A percentile compares a stretch with the other conserved stretches of the same genome.
These are phyloP conservation scores for Solanum acaule DNA, from an alignment of 257 asterid species.

Conservation along the genomic window DNA sequence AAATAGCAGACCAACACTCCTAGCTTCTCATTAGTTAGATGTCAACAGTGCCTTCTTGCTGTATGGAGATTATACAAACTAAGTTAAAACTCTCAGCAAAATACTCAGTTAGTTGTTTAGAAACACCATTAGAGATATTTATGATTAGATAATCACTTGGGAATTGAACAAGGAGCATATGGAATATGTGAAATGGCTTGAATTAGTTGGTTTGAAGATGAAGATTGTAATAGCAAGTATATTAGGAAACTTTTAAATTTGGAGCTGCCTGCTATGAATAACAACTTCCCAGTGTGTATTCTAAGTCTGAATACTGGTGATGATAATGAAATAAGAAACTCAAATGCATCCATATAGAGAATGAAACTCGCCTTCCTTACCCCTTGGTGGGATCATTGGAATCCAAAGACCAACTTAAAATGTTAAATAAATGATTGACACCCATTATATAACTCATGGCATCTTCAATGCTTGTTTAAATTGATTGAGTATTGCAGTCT, in stretches of 20 bases:
- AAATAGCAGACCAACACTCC: too few species aligned
- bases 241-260: too few species aligned
- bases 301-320: neutral
- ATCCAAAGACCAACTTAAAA: constrained; percentile 13
- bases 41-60: too few species aligned
- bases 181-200: neutral
- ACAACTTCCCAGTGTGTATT: neutral
- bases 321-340: neutral
- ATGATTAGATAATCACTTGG: neutral
- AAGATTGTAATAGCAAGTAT: too few species aligned
- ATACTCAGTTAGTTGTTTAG: neutral
- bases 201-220: neutral
- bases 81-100: too few species aligned
- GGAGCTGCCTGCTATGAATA: neutral
- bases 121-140: too few species aligned
- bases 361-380: neutral
- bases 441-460: neutral
- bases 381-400: constrained; percentile 8
- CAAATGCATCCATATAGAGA: neutral
- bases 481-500: too few species aligned
- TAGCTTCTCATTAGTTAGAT: too few species aligned
- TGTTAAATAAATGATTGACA: constrained; percentile 1
- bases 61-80: neutral
- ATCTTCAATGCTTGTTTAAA: too few species aligned
- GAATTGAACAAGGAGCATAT: too few species aligned